Percentiles rank a stretch among this genome's conserved stretches.
Conservation (phyloP, 1,139 yeast genomes). For the Nakaseomyces bracarensis region DNA sequence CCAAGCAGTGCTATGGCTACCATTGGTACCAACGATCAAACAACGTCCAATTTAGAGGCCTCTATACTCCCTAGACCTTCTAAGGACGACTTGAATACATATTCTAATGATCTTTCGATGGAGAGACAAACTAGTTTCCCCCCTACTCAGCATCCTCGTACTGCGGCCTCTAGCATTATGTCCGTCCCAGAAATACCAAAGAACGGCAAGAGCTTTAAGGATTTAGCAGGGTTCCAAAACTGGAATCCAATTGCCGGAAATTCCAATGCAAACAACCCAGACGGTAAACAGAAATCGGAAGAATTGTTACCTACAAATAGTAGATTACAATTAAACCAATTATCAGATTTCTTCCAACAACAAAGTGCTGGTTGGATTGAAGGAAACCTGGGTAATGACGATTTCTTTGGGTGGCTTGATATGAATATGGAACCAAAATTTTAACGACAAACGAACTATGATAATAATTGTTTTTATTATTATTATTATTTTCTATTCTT, state of each 20-base stretch:
- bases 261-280: not conserved
- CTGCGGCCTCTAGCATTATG: not conserved
- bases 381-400: conserved; percentile 50
- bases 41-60: not conserved
- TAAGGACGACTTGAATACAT: not conserved
- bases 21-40: not conserved
- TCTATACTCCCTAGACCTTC: not conserved
- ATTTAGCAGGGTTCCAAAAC: not conserved
- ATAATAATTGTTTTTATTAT: too few species aligned
- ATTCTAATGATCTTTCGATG: not conserved
- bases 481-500: too few species aligned
- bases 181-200: conserved; percentile 1
- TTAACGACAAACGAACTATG: conserved; percentile 28
- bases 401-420: conserved; percentile 94
- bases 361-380: conserved; percentile 85
- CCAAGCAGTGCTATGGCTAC: conserved; percentile 13
- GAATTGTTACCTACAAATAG: conserved; percentile 2
- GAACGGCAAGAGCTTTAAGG: conserved; percentile 4
- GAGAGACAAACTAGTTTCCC: conserved; percentile 6
- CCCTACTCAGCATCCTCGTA: not conserved
- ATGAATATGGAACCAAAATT: conserved; percentile 54
- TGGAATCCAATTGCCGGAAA: not conserved
- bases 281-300: conserved; percentile 1
- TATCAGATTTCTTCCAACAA: conserved; percentile 52
- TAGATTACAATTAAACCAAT: conserved; percentile 13